Evolutionary conservation across 345 rosid genomes (phyloP).

Genomic region (Brassica carinata): DNA sequence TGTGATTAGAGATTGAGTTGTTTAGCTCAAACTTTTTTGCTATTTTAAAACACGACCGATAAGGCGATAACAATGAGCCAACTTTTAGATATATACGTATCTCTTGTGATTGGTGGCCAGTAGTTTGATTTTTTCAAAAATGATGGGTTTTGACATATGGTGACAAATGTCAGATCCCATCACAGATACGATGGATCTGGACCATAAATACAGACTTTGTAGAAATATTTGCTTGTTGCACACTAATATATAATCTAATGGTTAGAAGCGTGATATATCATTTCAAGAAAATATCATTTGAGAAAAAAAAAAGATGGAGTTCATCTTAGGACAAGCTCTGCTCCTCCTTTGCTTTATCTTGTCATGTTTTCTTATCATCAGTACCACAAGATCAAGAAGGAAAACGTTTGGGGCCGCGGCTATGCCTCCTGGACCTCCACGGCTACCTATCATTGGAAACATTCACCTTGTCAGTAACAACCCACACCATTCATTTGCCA

Average conservation of each 20-base stretch:
- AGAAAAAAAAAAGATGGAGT: background rate
- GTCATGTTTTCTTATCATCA: constrained; percentile 22
- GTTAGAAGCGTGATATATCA: background rate
- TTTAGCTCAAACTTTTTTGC: background rate
- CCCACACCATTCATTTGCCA: constrained; percentile 41
- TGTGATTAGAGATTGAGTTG: background rate
- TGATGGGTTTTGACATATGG: background rate
- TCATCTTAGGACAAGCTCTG: background rate
- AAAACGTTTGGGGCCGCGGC: background rate
- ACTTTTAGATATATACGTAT: background rate
- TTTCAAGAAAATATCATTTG: background rate
- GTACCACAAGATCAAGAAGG: constrained; percentile 5
- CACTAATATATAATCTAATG: background rate
- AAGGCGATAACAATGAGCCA: background rate
- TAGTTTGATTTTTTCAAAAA: background rate
- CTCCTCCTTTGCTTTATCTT: constrained; percentile 18
- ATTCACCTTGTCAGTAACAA: constrained; percentile 44
- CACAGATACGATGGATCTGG: background rate
- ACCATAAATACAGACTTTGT: background rate
- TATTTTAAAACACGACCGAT: background rate
- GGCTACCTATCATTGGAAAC: constrained; percentile 48
- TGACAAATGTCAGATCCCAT: background rate
- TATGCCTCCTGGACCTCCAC: constrained; percentile 39
- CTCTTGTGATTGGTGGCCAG: background rate
- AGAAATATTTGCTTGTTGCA: background rate